Conservation (phyloP, 1,139 yeast species). For the Ogataea hybrid region DNA sequence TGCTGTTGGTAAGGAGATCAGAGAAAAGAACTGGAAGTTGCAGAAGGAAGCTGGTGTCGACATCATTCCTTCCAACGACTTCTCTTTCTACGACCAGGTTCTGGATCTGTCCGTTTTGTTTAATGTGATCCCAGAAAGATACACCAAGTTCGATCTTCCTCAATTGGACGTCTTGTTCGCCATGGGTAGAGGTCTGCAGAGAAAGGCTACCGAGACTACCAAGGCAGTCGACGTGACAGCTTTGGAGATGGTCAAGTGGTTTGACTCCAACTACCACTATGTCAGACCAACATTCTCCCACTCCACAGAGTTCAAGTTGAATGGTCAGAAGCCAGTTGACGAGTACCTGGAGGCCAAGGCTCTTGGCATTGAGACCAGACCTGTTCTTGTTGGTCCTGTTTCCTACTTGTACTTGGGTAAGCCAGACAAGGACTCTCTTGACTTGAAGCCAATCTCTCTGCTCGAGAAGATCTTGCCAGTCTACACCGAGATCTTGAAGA, state of each 20-base stretch:
- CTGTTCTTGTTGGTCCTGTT: constrained; percentile 94
- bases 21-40: constrained; percentile 96
- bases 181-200: constrained; percentile 99
- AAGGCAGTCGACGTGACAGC: constrained; percentile 98
- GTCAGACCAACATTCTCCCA: constrained; percentile 99
- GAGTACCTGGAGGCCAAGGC: constrained; percentile 98
- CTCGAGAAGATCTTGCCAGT: constrained; percentile 89
- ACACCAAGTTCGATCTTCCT: constrained; percentile 86
- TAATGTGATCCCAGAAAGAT: constrained; percentile 96
- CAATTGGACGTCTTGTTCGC: constrained; percentile 94
- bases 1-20: constrained; percentile 91
- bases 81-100: constrained; percentile 97
- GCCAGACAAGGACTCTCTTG: constrained; percentile 96
- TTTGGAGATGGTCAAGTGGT: constrained; percentile 99
- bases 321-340: constrained; percentile 94
- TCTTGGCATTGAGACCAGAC: constrained; percentile 95
- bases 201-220: constrained; percentile 84
- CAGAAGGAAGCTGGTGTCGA: constrained; percentile 98
- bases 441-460: constrained; percentile 87
- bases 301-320: constrained; percentile 93
- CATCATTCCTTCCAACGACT: constrained; percentile 94
- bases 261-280: constrained; percentile 98
- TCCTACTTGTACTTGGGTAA: constrained; percentile 95
- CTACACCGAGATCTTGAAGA: constrained; percentile 81
- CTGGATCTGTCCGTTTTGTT: constrained; percentile 88